Percentiles rank a stretch among this genome's conserved stretches.
Conservation (phyloP, 2,329 filamentous ascomycete species). For the Botrytis hyacinthi region DNA sequence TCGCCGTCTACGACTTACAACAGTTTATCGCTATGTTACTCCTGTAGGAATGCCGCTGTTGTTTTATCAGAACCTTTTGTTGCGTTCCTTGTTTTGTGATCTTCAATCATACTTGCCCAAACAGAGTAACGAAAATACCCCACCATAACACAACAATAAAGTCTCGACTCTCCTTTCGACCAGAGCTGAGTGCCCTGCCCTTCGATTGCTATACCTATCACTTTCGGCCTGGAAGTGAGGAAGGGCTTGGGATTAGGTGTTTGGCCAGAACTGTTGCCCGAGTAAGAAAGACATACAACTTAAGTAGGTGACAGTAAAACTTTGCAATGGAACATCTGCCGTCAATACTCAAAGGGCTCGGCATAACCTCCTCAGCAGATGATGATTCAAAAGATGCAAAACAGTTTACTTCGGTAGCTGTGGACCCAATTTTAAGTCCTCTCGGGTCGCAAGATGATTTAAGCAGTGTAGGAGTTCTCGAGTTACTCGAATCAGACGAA, state of each 20-base stretch:
- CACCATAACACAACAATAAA: conserved; percentile 6
- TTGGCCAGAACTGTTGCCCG: not conserved
- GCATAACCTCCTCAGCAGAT: not conserved
- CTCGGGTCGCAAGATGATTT: conserved; percentile 17
- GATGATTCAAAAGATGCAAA: conserved; percentile 1
- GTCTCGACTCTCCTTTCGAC: not conserved
- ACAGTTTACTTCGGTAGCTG: not conserved
- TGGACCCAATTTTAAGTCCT: conserved; percentile 11
- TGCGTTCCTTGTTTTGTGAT: not conserved
- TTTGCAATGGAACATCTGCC: conserved; percentile 14
- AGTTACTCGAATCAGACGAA: conserved; percentile 31
- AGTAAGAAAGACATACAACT: not conserved
- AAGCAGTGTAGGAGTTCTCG: conserved; percentile 25
- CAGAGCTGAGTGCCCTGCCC: not conserved
- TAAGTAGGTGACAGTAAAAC: not conserved
- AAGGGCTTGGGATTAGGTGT: not conserved
- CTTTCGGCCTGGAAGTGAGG: not conserved
- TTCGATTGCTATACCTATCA: not conserved
- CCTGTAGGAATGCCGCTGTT: not conserved
- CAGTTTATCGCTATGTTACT: not conserved
- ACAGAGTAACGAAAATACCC: not conserved
- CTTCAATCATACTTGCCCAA: conserved; percentile 4
- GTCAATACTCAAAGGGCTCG: not conserved
- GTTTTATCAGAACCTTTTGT: not conserved
- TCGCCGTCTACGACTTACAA: not conserved